Evolutionary conservation across 129 eudicot species (phyloP).

Genomic region (Tagetes erecta): DNA sequence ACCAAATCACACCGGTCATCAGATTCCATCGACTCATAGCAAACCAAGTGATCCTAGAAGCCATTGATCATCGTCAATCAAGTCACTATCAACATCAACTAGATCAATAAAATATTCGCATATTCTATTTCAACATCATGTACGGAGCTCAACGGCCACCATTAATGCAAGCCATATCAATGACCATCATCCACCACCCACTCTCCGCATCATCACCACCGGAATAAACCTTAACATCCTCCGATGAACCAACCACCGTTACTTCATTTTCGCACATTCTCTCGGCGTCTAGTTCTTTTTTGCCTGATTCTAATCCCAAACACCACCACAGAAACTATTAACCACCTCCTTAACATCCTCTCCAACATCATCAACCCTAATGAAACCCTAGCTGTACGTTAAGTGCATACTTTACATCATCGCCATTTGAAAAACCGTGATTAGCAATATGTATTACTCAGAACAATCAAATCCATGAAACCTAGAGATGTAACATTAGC

Average conservation of each 20-base stretch:
- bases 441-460: slow-evolving; percentile 44
- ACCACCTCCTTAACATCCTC: slow-evolving; percentile 29
- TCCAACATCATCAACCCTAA: slow-evolving; percentile 39
- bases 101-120: slow-evolving; percentile 51
- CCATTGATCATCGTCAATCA: slow-evolving; percentile 33
- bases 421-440: slow-evolving; percentile 54
- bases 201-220: slow-evolving; percentile 67
- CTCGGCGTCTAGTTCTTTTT: slow-evolving; percentile 66
- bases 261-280: slow-evolving; percentile 62
- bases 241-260: slow-evolving; percentile 68
- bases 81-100: neutral
- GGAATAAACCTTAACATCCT: slow-evolving; percentile 59
- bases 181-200: slow-evolving; percentile 49
- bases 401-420: slow-evolving; percentile 67
- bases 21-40: slow-evolving; percentile 84
- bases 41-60: slow-evolving; percentile 87
- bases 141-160: slow-evolving; percentile 99
- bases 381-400: slow-evolving; percentile 65
- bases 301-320: slow-evolving; percentile 42
- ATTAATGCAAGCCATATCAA: slow-evolving; percentile 70
- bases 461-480: slow-evolving; percentile 58
- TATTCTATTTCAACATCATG: slow-evolving; percentile 77
- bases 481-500: slow-evolving; percentile 66
- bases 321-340: slow-evolving; percentile 15
- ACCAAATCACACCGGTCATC: slow-evolving; percentile 81